A percentile compares a stretch with the other conserved stretches of the same genome.
Conservation (phyloP, 768 basidiomycete species). For the Lyophyllum decastes region DNA sequence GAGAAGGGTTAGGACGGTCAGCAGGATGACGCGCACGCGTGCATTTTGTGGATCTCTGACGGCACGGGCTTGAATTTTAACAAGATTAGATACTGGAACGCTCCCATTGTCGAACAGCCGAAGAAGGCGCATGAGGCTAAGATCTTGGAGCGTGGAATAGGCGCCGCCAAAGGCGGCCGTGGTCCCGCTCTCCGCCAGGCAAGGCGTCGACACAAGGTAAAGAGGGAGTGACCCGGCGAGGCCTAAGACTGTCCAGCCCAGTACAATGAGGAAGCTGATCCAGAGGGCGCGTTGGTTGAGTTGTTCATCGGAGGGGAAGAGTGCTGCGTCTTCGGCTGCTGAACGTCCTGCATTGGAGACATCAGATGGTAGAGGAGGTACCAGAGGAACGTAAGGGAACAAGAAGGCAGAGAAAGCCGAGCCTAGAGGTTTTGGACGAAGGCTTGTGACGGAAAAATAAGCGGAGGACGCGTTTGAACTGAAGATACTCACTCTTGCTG, state of each 20-base stretch:
- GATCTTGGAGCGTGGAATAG: slow-evolving; percentile 71
- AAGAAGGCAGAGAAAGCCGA: slow-evolving; percentile 67
- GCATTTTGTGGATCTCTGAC: slow-evolving; percentile 41
- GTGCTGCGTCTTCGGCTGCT: slow-evolving; percentile 46
- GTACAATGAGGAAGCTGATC: slow-evolving; percentile 60
- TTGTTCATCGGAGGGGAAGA: slow-evolving; percentile 77
- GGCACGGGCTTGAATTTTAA: slow-evolving; percentile 34
- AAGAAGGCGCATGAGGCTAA: slow-evolving; percentile 76
- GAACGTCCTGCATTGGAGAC: slow-evolving; percentile 57
- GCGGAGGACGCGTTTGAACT: slow-evolving; percentile 1
- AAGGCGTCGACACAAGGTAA: slow-evolving; percentile 70
- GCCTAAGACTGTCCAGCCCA: slow-evolving; percentile 70
- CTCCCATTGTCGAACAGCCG: slow-evolving; percentile 52
- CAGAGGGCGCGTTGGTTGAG: slow-evolving; percentile 72
- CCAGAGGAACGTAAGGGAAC: slow-evolving; percentile 66
- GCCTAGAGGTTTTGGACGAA: slow-evolving; percentile 64
- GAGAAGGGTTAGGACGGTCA: slow-evolving; percentile 61
- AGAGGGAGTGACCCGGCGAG: slow-evolving; percentile 74
- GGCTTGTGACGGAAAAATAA: slow-evolving; percentile 34
- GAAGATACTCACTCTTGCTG: slow-evolving; percentile 58
- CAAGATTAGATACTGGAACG: slow-evolving; percentile 31
- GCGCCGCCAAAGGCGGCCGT: slow-evolving; percentile 52
- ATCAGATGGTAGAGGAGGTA: slow-evolving; percentile 59
- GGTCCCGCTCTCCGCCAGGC: slow-evolving; percentile 54
- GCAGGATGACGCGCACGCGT: slow-evolving; percentile 65